Evolutionary conservation across 345 rosid genomes (phyloP).

Genomic region (Dimocarpus longan): DNA sequence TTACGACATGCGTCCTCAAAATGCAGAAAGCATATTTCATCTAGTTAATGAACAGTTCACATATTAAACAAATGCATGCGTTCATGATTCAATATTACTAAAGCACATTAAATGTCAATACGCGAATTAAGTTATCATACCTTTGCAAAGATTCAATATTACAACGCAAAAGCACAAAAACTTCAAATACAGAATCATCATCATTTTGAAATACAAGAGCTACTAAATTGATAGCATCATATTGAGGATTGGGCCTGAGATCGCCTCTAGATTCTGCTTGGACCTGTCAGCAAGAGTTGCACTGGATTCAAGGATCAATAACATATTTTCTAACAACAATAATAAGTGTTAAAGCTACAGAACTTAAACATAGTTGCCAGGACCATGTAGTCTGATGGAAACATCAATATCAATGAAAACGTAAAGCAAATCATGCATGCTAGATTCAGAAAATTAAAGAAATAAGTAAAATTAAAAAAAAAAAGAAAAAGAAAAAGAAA

Average conservation of each 20-base stretch:
- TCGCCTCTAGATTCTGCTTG: conserved; percentile 89
- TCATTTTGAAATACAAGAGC: conserved; percentile 77
- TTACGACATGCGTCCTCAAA: conserved; percentile 12
- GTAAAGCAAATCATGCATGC: too few relatives aligned
- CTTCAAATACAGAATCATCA: conserved; percentile 42
- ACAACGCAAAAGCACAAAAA: conserved; percentile 58
- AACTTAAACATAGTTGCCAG: too few relatives aligned
- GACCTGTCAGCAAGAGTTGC: conserved; percentile 53
- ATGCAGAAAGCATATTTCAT: neutral
- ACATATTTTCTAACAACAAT: conserved; percentile 7
- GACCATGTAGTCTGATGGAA: too few relatives aligned
- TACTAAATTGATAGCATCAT: conserved; percentile 73
- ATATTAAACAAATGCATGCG: too few relatives aligned
- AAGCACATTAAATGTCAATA: neutral
- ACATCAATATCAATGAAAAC: too few relatives aligned
- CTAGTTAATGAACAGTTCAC: neutral
- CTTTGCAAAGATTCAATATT: conserved; percentile 46
- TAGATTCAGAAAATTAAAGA: too few relatives aligned
- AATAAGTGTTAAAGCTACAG: too few relatives aligned
- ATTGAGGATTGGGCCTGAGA: conserved; percentile 83
- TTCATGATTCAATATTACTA: neutral
- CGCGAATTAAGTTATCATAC: conserved; percentile 35
- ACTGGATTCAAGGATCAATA: conserved; percentile 14
- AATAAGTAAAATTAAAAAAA: too few relatives aligned
- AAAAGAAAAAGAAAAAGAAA: too few relatives aligned